Evolutionary conservation across 1,284 basidiomycete species (phyloP), one percentile per base, ranked within the genome.

Genomic region (Cryptococcus floricola): DNA sequence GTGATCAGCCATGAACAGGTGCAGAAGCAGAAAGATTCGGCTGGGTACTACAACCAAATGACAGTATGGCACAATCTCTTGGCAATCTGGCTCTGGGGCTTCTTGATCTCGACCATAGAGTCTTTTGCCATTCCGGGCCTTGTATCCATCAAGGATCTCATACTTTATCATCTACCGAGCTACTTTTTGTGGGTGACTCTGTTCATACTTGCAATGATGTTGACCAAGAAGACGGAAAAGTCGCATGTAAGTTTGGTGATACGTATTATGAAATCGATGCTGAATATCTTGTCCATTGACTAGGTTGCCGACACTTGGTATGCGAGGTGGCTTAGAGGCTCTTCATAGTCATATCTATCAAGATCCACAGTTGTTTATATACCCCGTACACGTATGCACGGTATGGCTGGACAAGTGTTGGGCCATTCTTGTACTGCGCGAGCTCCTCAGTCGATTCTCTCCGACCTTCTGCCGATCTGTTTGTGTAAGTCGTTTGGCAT

Each of bases 81-180:
- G 8, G 69, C 68, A 3, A 70, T 73, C 38, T 73, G 70, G 70
- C 50, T 67, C 1, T 70, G 65, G 65, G 61, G 70, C 45, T 64
- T 62, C 52, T 49, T 71, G 19, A 54, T 70, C 41, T 60, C 61
- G 1, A 60, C 64, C 3, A 51, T 71, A 13, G 68, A 73, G 45
- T 48, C 55, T 0, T 39, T 71, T 27, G 45, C 52, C 2, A 56
- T 73, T 12, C 69, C 70, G 2, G 68, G 69, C 8, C 7, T 73
- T 9, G 48, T 69, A 19, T 67, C 64, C 2, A 58, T 65, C 5
- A 50, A 59, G 1, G 67, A 61, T 0, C 45, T 69, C 49, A 63
- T 73, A 34, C 52, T 59, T 3, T 57, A 63, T 44, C 63, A 68
- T 48, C 16, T 71, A 16, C 71, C 71, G 16, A 59, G 54, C 5